These are phyloP conservation scores for Calcarisporium arbuscula DNA, from an alignment of 2,329 filamentous ascomycete species.

Conservation along the genomic window DNA sequence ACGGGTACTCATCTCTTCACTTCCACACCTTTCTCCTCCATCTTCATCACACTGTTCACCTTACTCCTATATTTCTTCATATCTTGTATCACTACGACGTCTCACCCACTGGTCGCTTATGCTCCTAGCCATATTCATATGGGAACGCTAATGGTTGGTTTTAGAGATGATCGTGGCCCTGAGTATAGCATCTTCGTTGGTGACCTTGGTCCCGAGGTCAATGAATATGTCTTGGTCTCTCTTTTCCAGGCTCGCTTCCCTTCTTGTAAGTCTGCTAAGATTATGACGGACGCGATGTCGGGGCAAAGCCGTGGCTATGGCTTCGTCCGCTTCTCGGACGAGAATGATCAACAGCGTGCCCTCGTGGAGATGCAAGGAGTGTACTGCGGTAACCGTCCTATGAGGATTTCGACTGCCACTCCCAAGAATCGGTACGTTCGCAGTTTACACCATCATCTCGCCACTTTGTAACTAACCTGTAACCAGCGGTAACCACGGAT, in stretches of 20 bases:
- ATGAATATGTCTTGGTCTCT: conserved; percentile 94
- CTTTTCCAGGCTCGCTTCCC: conserved; percentile 95
- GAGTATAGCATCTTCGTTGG: conserved; percentile 98
- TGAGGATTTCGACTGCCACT: conserved; percentile 96
- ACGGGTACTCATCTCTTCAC: conserved; percentile 1
- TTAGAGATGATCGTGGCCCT: conserved; percentile 86
- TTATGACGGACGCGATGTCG: conserved; percentile 98
- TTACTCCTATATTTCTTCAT: not conserved
- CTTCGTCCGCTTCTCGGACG: conserved; percentile 94
- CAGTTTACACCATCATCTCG: not conserved
- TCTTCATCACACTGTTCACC: not conserved
- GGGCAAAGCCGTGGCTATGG: conserved; percentile 97
- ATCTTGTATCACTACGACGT: not conserved
- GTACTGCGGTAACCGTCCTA: conserved; percentile 96
- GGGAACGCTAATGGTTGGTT: not conserved
- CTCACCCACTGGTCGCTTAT: not conserved
- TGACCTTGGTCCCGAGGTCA: conserved; percentile 95
- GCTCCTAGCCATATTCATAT: conserved; percentile 4
- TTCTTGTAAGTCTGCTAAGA: conserved; percentile 98
- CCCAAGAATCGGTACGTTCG: conserved; percentile 73
- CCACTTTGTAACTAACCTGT: conserved; percentile 5
- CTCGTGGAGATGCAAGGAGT: conserved; percentile 98
- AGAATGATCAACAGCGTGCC: conserved; percentile 92
- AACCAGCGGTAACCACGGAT: conserved; percentile 31
- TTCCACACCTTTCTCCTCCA: conserved; percentile 1